phyloP scores from a whole-genome alignment of 1,284 basidiomycete genomes.

The Vanrija sp. region DNA sequence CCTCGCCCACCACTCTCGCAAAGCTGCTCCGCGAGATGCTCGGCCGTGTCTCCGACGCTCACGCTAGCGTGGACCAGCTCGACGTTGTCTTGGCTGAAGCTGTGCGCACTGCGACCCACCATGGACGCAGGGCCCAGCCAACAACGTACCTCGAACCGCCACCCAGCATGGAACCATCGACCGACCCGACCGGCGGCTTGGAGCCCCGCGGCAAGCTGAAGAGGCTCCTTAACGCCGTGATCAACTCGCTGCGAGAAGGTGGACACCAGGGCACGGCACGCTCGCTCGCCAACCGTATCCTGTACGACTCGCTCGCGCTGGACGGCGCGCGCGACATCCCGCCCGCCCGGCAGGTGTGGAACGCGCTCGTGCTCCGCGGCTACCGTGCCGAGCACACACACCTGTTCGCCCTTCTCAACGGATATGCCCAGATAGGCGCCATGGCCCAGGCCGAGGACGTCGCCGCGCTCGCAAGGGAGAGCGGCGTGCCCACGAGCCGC shows the following conservation, averaged over 20 bases:
- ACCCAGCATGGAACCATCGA: not conserved
- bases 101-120: slow-evolving; percentile 9
- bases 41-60: slow-evolving; percentile 9
- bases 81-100: slow-evolving; percentile 19
- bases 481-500: slow-evolving; percentile 13
- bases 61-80: slow-evolving; percentile 22
- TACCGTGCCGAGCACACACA: slow-evolving; percentile 31
- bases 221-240: not conserved
- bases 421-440: slow-evolving; percentile 33
- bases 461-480: slow-evolving; percentile 20
- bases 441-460: slow-evolving; percentile 33
- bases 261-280: slow-evolving; percentile 5
- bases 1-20: slow-evolving; percentile 22
- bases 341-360: slow-evolving; percentile 30
- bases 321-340: slow-evolving; percentile 13
- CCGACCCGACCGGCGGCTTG: not conserved
- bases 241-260: not conserved
- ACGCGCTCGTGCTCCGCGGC: slow-evolving; percentile 30
- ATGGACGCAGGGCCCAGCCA: not conserved
- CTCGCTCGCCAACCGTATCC: slow-evolving; percentile 26
- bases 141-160: not conserved
- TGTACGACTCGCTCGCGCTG: slow-evolving; percentile 28
- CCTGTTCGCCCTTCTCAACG: slow-evolving; percentile 33
- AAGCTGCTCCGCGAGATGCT: slow-evolving; percentile 21
- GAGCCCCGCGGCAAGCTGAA: slow-evolving; percentile 6